Conservation (phyloP, 257 asterid genomes). For the Haberlea rhodopensis region DNA sequence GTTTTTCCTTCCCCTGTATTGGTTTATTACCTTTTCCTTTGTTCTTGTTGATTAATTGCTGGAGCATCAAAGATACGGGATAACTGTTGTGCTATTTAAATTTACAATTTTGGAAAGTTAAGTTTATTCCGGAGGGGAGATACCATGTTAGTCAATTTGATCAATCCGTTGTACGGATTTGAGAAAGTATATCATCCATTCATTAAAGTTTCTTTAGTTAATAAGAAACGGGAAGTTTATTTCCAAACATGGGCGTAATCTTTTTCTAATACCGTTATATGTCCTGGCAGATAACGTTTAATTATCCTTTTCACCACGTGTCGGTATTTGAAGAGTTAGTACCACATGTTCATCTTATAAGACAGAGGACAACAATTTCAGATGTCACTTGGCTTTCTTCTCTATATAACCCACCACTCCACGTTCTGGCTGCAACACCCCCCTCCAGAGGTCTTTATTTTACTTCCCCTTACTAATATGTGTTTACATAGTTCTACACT, state of each 20-base stretch:
- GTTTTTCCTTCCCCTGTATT: conserved; percentile 10
- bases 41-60: not conserved
- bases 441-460: no score
- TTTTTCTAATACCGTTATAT: not conserved
- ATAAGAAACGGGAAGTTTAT: not conserved
- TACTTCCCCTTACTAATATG: no score
- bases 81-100: not conserved
- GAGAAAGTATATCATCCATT: no score
- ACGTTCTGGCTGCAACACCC: no score
- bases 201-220: not conserved
- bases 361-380: no score
- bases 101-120: no score
- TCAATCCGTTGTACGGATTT: not conserved
- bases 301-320: not conserved
- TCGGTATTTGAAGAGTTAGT: not conserved
- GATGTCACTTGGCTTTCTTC: no score
- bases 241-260: not conserved
- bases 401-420: no score
- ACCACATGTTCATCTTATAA: not conserved
- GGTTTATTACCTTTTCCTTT: not conserved
- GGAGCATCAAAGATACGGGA: not conserved
- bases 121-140: not conserved
- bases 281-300: not conserved
- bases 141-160: not conserved
- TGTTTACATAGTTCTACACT: no score